These are phyloP conservation scores for Thalassiosira hispida DNA, from an alignment of 352 stramenopile genomes.

Conservation along the genomic window DNA sequence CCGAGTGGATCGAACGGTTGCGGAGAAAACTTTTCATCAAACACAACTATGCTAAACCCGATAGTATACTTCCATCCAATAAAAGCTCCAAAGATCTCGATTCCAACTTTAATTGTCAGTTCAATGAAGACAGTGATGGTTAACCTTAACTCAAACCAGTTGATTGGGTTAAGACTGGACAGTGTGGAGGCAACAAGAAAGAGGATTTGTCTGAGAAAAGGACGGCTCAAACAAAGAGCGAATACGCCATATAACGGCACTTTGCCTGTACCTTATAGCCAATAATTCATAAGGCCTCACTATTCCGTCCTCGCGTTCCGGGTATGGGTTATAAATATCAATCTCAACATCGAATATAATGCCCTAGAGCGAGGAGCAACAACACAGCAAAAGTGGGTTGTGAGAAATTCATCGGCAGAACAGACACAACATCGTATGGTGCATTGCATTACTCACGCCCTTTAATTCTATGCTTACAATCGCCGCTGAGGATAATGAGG, in stretches of 20 bases:
- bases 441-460: too few relatives aligned
- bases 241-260: too few relatives aligned
- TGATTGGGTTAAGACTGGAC: too few relatives aligned
- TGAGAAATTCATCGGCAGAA: too few relatives aligned
- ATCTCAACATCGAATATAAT: conserved; percentile 7
- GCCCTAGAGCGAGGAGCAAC: neutral
- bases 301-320: conserved; percentile 13
- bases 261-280: conserved; percentile 10
- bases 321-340: conserved; percentile 29
- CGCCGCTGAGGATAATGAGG: conserved; percentile 8
- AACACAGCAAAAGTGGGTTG: too few relatives aligned
- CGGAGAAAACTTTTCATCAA: neutral
- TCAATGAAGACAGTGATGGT: neutral
- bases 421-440: too few relatives aligned
- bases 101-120: neutral
- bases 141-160: conserved; percentile 26
- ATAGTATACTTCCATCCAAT: neutral
- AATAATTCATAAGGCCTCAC: conserved; percentile 25
- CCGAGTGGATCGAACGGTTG: neutral
- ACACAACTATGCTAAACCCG: neutral
- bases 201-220: too few relatives aligned
- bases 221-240: too few relatives aligned
- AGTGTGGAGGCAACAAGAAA: too few relatives aligned
- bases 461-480: too few relatives aligned
- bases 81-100: neutral